A percentile compares a stretch with the other conserved stretches of the same genome.
phyloP scores from a whole-genome alignment of 345 rosid genomes.

The Linum usitatissimum region DNA sequence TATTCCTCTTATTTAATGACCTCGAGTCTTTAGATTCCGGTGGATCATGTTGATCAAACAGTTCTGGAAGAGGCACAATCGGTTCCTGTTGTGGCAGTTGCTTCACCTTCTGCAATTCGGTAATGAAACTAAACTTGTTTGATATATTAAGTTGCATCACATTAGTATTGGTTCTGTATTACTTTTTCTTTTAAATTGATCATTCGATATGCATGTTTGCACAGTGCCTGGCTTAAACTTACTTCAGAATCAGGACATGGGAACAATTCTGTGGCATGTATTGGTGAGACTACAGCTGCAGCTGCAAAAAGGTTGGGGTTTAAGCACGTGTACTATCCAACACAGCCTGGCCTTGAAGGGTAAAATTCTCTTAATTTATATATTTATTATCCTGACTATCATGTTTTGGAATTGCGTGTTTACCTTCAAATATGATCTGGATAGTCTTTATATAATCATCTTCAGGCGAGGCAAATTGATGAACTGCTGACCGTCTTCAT shows the following conservation, averaged over 20 bases:
- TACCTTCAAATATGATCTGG: not conserved
- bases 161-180: no score
- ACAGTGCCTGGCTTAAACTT: conserved; percentile 73
- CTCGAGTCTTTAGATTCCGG: conserved; percentile 43
- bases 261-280: conserved; percentile 67
- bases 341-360: conserved; percentile 87
- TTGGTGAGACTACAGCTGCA: conserved; percentile 90
- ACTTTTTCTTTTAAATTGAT: not conserved
- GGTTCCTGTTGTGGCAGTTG: conserved; percentile 74
- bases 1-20: no score
- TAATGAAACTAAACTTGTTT: conserved; percentile 14
- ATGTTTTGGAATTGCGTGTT: not conserved
- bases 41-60: conserved; percentile 48
- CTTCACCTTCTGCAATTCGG: conserved; percentile 88
- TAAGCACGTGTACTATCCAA: conserved; percentile 59
- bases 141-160: not conserved
- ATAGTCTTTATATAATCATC: not conserved
- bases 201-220: conserved; percentile 15
- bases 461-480: not conserved
- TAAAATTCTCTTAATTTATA: conserved; percentile 20
- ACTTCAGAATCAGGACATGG: conserved; percentile 43
- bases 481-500: not conserved
- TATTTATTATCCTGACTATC: not conserved
- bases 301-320: conserved; percentile 74
- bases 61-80: conserved; percentile 54